phyloP scores from a whole-genome alignment of 129 eudicot genomes.

The Chrysanthemum lavandulifolium region DNA sequence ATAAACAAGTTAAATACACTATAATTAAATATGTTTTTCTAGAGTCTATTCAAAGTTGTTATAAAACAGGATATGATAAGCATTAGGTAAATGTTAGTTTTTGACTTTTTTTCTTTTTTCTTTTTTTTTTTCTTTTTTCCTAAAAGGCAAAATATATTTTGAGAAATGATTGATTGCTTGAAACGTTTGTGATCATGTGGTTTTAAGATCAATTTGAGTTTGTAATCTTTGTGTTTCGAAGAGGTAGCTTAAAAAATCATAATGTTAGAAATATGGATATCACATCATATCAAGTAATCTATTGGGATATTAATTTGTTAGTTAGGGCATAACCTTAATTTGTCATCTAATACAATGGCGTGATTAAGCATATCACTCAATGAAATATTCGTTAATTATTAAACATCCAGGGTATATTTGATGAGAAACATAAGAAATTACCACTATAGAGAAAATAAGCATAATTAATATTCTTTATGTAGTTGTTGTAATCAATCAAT shows the following conservation, averaged over 20 bases:
- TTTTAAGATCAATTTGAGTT: too few species aligned
- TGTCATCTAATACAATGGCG: background rate
- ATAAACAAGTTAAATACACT: too few species aligned
- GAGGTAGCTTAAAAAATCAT: background rate
- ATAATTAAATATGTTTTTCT: too few species aligned
- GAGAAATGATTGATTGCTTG: too few species aligned
- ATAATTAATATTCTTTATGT: background rate
- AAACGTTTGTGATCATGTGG: too few species aligned
- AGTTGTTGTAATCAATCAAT: constrained; percentile 1
- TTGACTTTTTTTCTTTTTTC: too few species aligned
- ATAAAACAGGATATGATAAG: too few species aligned
- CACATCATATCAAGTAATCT: background rate
- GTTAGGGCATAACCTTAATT: background rate
- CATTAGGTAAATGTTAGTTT: too few species aligned
- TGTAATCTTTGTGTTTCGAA: background rate
- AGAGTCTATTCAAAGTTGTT: too few species aligned
- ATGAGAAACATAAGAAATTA: background rate
- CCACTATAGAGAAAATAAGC: background rate
- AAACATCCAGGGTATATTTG: too few species aligned
- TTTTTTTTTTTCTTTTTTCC: too few species aligned
- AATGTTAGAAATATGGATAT: background rate
- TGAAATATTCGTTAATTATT: background rate
- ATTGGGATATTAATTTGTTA: background rate
- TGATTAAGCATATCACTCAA: background rate
- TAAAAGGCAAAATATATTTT: too few species aligned